phyloP scores from a whole-genome alignment of 2,329 filamentous ascomycete species.

The Dactylonectria macrodidyma region DNA sequence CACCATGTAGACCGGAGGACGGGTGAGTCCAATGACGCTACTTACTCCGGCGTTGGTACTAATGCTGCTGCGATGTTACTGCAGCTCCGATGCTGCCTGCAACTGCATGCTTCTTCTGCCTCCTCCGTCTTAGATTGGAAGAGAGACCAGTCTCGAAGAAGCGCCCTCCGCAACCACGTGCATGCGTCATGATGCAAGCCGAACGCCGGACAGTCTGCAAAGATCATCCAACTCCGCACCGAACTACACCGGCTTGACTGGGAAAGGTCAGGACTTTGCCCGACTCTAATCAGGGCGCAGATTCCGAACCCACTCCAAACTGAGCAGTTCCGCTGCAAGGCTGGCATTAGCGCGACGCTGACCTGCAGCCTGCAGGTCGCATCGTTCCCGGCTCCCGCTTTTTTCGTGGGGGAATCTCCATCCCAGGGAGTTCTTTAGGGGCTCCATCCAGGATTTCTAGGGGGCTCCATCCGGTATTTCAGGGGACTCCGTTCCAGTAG shows the following conservation, averaged over 20 bases:
- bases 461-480: constrained; percentile 2
- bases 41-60: too few species aligned
- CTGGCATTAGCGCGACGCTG: constrained; percentile 24
- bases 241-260: too few species aligned
- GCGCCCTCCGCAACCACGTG: not conserved
- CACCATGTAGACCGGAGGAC: too few species aligned
- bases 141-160: too few species aligned
- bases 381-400: constrained; percentile 29
- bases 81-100: too few species aligned
- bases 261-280: too few species aligned
- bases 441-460: not conserved
- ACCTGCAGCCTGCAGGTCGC: constrained; percentile 26
- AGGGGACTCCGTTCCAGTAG: not conserved
- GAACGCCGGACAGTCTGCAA: not conserved
- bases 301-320: constrained; percentile 7
- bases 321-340: constrained; percentile 32
- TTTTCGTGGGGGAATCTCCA: constrained; percentile 24
- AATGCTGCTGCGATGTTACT: not conserved
- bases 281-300: too few species aligned
- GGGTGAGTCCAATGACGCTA: too few species aligned
- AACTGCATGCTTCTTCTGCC: too few species aligned
- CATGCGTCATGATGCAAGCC: not conserved
- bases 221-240: constrained; percentile 4
- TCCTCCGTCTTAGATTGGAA: too few species aligned
- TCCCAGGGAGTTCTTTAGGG: not conserved